Conservation (phyloP, 1,139 yeast genomes). For the Taphrina pruni region DNA sequence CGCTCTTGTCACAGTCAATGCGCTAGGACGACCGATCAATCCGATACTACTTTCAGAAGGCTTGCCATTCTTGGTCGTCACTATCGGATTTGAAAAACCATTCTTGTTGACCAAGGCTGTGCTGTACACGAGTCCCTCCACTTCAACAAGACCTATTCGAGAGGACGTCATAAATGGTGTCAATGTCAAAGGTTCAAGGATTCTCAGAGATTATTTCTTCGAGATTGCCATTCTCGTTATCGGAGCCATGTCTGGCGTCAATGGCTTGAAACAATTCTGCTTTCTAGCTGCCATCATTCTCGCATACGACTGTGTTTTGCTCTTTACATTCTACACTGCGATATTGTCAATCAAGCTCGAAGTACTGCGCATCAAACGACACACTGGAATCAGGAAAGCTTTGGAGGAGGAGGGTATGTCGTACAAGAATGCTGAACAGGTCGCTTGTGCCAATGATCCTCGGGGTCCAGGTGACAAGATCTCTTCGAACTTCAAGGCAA, state of each 20-base stretch:
- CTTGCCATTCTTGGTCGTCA: constrained; percentile 88
- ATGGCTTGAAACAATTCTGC: constrained; percentile 76
- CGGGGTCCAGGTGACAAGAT: constrained; percentile 40
- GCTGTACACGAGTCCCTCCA: constrained; percentile 55
- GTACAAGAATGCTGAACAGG: constrained; percentile 70
- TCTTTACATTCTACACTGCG: constrained; percentile 84
- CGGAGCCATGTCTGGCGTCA: constrained; percentile 73
- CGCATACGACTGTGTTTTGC: constrained; percentile 72
- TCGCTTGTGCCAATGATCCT: constrained; percentile 51
- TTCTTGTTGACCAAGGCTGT: constrained; percentile 74
- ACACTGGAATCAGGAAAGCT: constrained; percentile 77
- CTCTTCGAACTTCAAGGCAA: constrained; percentile 26
- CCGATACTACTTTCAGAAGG: constrained; percentile 86
- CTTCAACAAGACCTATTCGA: constrained; percentile 49
- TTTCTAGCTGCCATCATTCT: constrained; percentile 75
- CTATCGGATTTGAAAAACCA: constrained; percentile 91
- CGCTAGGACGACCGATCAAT: constrained; percentile 61
- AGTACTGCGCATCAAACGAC: constrained; percentile 84
- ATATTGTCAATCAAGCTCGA: constrained; percentile 87
- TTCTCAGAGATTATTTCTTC: constrained; percentile 78
- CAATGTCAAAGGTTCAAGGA: constrained; percentile 69
- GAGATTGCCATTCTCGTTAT: constrained; percentile 75
- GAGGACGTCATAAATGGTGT: constrained; percentile 59
- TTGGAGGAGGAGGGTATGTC: constrained; percentile 94
- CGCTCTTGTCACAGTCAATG: constrained; percentile 71